Conservation (phyloP, 225 moss, liverwort and hornwort genomes). For the Physcomitrellopsis africana region DNA sequence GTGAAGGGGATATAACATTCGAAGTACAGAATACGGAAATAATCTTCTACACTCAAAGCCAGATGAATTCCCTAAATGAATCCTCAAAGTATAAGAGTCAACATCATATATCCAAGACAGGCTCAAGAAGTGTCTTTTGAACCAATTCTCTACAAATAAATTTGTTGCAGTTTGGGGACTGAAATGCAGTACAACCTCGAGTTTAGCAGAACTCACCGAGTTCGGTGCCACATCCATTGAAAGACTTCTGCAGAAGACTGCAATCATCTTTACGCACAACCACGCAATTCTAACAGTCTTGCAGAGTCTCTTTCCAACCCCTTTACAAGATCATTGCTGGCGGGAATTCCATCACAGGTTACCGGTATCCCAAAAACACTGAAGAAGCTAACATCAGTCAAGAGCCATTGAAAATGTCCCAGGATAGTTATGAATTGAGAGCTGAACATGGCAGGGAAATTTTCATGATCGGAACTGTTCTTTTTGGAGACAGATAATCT, state of each 20-base stretch:
- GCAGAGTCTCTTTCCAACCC: slow-evolving; percentile 26
- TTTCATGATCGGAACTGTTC: slow-evolving; percentile 22
- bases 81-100: neutral
- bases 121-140: slow-evolving; percentile 18
- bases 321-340: slow-evolving; percentile 27
- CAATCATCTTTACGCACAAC: slow-evolving; percentile 36
- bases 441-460: slow-evolving; percentile 20
- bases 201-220: slow-evolving; percentile 26
- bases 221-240: slow-evolving; percentile 29
- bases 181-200: slow-evolving; percentile 26
- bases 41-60: too few species aligned
- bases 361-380: slow-evolving; percentile 20
- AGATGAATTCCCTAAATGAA: too few species aligned
- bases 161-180: neutral
- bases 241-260: slow-evolving; percentile 30
- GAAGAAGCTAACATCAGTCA: slow-evolving; percentile 25
- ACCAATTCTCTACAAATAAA: neutral
- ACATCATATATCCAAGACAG: neutral
- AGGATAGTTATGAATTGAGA: slow-evolving; percentile 7
- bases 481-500: slow-evolving; percentile 3
- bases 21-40: too few species aligned
- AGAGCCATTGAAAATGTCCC: slow-evolving; percentile 27
- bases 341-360: slow-evolving; percentile 20
- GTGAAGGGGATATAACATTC: too few species aligned
- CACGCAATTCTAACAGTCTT: slow-evolving; percentile 26